Conservation (phyloP, 139 green algal genomes). For the Haematococcus sp. region DNA sequence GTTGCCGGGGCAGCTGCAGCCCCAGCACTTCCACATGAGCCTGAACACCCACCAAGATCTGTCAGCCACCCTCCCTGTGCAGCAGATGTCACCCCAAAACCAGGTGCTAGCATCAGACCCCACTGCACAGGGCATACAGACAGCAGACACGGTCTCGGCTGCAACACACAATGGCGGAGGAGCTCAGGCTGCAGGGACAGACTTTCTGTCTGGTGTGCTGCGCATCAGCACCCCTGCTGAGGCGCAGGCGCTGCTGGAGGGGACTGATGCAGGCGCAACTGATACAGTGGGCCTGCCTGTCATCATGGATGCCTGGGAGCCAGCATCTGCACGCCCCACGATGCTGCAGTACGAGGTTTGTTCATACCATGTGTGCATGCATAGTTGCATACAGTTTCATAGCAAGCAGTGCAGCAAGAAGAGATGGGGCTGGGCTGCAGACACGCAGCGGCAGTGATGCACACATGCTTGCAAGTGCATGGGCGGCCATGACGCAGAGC, state of each 20-base stretch:
- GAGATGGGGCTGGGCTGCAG: too few species aligned
- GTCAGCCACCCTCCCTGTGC: not conserved
- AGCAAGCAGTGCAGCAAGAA: too few species aligned
- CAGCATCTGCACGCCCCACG: slow-evolving; percentile 1
- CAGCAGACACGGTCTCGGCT: not conserved
- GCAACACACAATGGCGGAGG: not conserved
- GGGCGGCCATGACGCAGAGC: too few species aligned
- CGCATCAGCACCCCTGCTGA: not conserved
- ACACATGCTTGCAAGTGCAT: too few species aligned
- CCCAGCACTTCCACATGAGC: slow-evolving; percentile 11
- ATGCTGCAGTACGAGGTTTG: not conserved
- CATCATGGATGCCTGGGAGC: too few species aligned
- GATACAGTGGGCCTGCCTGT: not conserved
- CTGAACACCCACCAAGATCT: not conserved
- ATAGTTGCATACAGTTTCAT: too few species aligned
- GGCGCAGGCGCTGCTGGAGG: slow-evolving; percentile 4
- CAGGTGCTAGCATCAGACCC: not conserved
- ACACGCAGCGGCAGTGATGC: too few species aligned
- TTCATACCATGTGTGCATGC: not conserved
- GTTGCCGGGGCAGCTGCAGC: not conserved
- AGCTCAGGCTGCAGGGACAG: not conserved
- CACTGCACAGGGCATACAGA: not conserved
- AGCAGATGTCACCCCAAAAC: not conserved
- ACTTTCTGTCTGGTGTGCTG: not conserved
- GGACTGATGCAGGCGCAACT: not conserved